These are phyloP conservation scores for Neophaeococcomyces mojaviensis DNA, from an alignment of 2,329 filamentous ascomycete species.

Conservation along the genomic window DNA sequence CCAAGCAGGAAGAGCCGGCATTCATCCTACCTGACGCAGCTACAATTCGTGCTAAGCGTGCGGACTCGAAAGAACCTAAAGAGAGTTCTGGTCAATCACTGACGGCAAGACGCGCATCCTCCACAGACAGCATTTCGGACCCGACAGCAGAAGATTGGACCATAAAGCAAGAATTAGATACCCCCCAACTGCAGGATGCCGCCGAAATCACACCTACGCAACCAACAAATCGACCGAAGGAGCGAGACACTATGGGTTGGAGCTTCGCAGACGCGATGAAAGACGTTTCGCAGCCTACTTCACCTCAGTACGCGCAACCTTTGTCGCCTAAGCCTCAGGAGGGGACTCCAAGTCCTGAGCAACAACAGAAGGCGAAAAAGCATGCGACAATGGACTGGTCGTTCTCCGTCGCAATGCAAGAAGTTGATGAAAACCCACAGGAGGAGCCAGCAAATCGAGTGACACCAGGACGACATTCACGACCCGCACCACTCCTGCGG, in stretches of 20 bases:
- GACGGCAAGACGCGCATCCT: constrained; percentile 24
- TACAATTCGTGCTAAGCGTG: constrained; percentile 50
- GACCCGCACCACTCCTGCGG: constrained; percentile 17
- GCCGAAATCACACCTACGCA: constrained; percentile 16
- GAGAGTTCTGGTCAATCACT: constrained; percentile 30
- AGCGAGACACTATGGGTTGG: constrained; percentile 27
- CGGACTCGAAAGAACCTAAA: constrained; percentile 38
- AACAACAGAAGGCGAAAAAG: constrained; percentile 22
- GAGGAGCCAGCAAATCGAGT: constrained; percentile 13
- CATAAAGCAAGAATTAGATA: constrained; percentile 14
- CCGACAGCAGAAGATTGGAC: constrained; percentile 25
- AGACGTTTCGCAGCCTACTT: constrained; percentile 21
- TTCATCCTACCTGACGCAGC: constrained; percentile 46
- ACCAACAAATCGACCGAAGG: constrained; percentile 12
- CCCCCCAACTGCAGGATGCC: constrained; percentile 19
- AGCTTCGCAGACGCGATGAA: constrained; percentile 39
- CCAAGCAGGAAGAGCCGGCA: constrained; percentile 34
- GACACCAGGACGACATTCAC: constrained; percentile 5
- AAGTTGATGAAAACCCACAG: constrained; percentile 19
- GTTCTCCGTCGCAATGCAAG: constrained; percentile 39
- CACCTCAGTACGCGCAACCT: constrained; percentile 4
- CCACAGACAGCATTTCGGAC: constrained; percentile 23
- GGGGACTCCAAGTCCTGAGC: neutral
- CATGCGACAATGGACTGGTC: constrained; percentile 30
- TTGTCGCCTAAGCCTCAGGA: neutral